Conservation (phyloP, 2,329 filamentous ascomycete species). For the Fusarium compactum region DNA sequence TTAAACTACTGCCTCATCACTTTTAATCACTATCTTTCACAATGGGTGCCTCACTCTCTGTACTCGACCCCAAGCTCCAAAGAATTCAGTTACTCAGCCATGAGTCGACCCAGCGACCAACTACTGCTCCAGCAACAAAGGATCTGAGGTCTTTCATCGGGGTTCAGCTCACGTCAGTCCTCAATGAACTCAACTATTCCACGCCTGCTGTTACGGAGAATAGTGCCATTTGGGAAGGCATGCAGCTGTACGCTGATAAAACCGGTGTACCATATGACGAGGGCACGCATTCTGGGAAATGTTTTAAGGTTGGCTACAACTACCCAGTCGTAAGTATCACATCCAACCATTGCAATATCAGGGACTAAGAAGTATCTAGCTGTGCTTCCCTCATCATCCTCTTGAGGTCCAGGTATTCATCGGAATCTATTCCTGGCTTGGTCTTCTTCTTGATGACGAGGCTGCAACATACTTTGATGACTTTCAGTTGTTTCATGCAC, state of each 20-base stretch:
- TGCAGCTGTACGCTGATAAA: not conserved
- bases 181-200: slow-evolving; percentile 1
- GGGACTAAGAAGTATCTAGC: not conserved
- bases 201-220: not conserved
- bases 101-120: not conserved
- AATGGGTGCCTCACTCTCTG: not conserved
- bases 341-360: too few species aligned
- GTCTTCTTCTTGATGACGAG: slow-evolving; percentile 20
- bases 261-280: slow-evolving; percentile 6
- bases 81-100: not conserved
- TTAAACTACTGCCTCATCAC: accelerated
- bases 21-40: not conserved
- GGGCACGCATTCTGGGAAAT: slow-evolving; percentile 15
- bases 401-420: slow-evolving; percentile 14
- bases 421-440: slow-evolving; percentile 19
- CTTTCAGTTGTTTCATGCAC: slow-evolving; percentile 15
- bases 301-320: slow-evolving; percentile 13
- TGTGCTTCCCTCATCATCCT: slow-evolving; percentile 24
- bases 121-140: not conserved
- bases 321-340: slow-evolving; percentile 10
- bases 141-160: not conserved
- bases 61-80: not conserved
- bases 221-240: not conserved
- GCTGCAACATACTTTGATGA: not conserved
- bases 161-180: slow-evolving; percentile 11